Conservation (phyloP, 1,139 yeast species). For the Geotrichum cucujoidarum region DNA sequence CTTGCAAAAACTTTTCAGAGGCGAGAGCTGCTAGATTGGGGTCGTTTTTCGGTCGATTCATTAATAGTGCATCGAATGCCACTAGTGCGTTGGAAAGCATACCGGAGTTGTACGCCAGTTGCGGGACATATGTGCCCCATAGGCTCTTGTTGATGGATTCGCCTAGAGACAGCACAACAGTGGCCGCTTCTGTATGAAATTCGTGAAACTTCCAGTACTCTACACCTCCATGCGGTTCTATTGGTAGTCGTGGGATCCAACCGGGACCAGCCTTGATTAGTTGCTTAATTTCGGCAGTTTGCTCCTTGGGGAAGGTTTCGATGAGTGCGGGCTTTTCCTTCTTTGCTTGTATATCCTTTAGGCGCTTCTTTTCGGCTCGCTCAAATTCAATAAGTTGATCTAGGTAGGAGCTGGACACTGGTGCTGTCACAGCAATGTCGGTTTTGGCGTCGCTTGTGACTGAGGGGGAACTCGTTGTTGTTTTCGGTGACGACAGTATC, state of each 20-base stretch:
- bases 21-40: slow-evolving; percentile 8
- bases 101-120: slow-evolving; percentile 10
- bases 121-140: slow-evolving; percentile 14
- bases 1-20: slow-evolving; percentile 5
- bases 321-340: background rate
- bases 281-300: background rate
- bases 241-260: background rate
- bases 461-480: background rate
- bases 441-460: background rate
- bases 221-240: slow-evolving; percentile 7
- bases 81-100: slow-evolving; percentile 14
- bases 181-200: slow-evolving; percentile 5
- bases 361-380: slow-evolving; percentile 3
- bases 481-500: background rate
- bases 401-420: slow-evolving; percentile 1
- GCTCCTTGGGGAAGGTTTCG: background rate
- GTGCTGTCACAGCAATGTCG: background rate
- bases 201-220: slow-evolving; percentile 4
- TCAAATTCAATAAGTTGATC: slow-evolving; percentile 7
- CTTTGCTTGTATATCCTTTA: background rate
- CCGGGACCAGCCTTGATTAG: background rate
- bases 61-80: slow-evolving; percentile 11
- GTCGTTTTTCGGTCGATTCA: slow-evolving; percentile 1
- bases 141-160: background rate
- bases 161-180: slow-evolving; percentile 6